Percentiles rank a stretch among this genome's conserved stretches.
Conservation (phyloP, 2,329 filamentous ascomycete species). For the Coniochaeta prunicola region DNA sequence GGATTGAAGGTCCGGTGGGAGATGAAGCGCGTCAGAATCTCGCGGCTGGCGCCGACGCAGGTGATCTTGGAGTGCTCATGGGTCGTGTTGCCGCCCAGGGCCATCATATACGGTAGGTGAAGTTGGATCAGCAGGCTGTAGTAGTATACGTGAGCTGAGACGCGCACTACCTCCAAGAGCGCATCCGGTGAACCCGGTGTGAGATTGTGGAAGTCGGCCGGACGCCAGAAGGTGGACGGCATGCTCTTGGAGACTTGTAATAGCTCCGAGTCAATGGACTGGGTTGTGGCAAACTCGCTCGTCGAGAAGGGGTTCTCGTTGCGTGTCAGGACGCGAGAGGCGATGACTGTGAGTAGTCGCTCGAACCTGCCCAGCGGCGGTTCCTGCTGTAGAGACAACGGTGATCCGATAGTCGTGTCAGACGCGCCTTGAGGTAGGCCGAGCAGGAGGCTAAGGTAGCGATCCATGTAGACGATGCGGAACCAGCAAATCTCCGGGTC, state of each 20-base stretch:
- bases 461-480: constrained; percentile 24
- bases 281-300: constrained; percentile 13
- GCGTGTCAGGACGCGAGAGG: constrained; percentile 23
- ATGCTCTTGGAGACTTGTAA: constrained; percentile 15
- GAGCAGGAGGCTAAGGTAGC: constrained; percentile 25
- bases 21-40: constrained; percentile 27
- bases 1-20: constrained; percentile 20
- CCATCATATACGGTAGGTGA: constrained; percentile 25
- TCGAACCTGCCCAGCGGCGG: constrained; percentile 19
- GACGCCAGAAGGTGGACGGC: constrained; percentile 20
- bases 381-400: background rate
- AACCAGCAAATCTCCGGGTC: constrained; percentile 19
- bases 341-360: constrained; percentile 19
- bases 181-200: constrained; percentile 4
- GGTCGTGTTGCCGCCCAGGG: background rate
- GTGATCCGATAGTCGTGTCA: background rate
- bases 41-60: constrained; percentile 26
- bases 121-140: constrained; percentile 24
- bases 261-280: constrained; percentile 19
- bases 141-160: constrained; percentile 21
- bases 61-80: constrained; percentile 23
- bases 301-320: constrained; percentile 14
- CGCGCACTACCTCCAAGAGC: constrained; percentile 15
- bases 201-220: constrained; percentile 12
- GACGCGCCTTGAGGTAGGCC: constrained; percentile 20